Conservation (phyloP, 2,329 filamentous ascomycete genomes). For the Pleoardoris graminearum region DNA sequence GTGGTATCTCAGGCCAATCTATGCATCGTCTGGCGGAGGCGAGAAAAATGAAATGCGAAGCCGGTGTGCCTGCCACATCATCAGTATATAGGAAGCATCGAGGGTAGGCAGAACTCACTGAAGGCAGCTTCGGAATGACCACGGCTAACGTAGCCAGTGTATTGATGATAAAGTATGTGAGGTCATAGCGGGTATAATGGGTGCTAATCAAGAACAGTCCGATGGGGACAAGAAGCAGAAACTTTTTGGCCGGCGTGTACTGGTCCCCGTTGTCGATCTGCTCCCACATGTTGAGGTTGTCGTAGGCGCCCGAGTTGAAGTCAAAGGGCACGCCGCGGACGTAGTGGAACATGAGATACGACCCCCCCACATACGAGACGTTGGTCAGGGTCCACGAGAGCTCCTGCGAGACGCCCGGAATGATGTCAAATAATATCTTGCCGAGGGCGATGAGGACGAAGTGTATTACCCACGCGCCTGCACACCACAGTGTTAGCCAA, state of each 20-base stretch:
- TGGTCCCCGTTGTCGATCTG: constrained; percentile 99
- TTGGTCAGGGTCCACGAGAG: constrained; percentile 99
- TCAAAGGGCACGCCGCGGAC: constrained; percentile 97
- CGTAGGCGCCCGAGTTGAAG: constrained; percentile 97
- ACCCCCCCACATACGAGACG: constrained; percentile 98
- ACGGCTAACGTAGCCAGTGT: constrained; percentile 89
- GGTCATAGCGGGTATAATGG: constrained; percentile 97
- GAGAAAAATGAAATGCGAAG: constrained; percentile 47
- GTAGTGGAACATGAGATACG: constrained; percentile 99
- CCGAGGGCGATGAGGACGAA: constrained; percentile 86
- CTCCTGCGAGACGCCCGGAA: constrained; percentile 95
- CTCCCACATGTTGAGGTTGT: constrained; percentile 99
- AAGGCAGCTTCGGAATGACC: constrained; percentile 94
- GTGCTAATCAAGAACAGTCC: constrained; percentile 94
- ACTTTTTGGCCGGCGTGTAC: constrained; percentile 98
- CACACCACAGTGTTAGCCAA: constrained; percentile 17
- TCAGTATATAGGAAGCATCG: constrained; percentile 9
- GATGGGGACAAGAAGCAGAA: constrained; percentile 91
- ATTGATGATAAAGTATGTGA: constrained; percentile 97
- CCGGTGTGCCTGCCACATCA: constrained; percentile 39
- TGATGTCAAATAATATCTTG: constrained; percentile 96
- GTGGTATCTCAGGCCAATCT: constrained; percentile 14
- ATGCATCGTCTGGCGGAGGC: constrained; percentile 43
- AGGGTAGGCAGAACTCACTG: constrained; percentile 63
- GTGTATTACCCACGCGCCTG: constrained; percentile 98